Conservation (phyloP, 352 stramenopile genomes). For the Nothophytophthora sp. region DNA sequence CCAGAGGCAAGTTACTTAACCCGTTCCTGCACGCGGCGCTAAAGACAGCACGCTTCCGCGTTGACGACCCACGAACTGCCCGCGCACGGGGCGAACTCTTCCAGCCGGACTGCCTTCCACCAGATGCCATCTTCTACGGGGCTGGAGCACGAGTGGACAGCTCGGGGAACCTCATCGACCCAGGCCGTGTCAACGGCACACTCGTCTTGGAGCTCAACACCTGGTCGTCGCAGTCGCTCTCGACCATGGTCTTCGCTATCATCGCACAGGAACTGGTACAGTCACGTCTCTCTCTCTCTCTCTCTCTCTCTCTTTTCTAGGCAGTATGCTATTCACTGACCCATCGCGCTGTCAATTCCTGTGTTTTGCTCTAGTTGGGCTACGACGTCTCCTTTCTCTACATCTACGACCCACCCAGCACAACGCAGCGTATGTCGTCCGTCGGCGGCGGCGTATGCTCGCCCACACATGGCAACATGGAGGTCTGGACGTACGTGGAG, state of each 20-base stretch:
- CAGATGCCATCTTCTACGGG: conserved; percentile 31
- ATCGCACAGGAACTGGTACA: conserved; percentile 47
- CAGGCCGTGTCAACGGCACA: conserved; percentile 32
- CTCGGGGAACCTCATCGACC: conserved; percentile 20
- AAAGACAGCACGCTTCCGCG: conserved; percentile 28
- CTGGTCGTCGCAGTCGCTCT: conserved; percentile 41
- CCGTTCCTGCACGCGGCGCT: conserved; percentile 40
- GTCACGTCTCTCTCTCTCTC: too few relatives aligned
- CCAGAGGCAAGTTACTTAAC: conserved; percentile 17
- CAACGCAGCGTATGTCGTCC: conserved; percentile 48
- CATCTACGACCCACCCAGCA: conserved; percentile 9
- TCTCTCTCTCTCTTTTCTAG: neutral
- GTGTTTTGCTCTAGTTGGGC: conserved; percentile 23
- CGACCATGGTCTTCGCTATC: conserved; percentile 46
- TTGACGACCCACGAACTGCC: conserved; percentile 31
- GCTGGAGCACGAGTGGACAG: conserved; percentile 31
- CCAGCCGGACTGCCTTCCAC: conserved; percentile 25
- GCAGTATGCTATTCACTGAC: neutral
- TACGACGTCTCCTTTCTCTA: conserved; percentile 45
- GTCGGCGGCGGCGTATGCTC: conserved; percentile 23
- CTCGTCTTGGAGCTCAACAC: conserved; percentile 47
- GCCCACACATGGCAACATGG: conserved; percentile 31
- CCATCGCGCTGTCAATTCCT: too few relatives aligned
- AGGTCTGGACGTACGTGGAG: conserved; percentile 17
- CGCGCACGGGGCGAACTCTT: conserved; percentile 23